Percentiles rank a stretch among this genome's conserved stretches.
Evolutionary conservation across 257 asterid genomes (phyloP).

Genomic region (Lavandula angustifolia): DNA sequence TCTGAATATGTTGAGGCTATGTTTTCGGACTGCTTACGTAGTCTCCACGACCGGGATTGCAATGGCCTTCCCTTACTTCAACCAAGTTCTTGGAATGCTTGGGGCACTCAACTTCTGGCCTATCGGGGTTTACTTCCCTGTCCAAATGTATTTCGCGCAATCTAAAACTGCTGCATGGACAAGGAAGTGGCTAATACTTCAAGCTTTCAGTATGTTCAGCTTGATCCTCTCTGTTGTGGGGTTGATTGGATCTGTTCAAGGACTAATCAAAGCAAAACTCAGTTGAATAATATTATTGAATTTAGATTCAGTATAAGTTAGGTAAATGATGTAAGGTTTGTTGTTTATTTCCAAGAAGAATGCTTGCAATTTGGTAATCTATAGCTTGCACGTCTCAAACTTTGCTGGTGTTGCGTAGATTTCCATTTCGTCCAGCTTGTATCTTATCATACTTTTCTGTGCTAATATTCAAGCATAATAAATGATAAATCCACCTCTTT

Average conservation of each 20-base stretch:
- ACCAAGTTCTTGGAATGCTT: slow-evolving; percentile 63
- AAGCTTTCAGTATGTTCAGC: slow-evolving; percentile 43
- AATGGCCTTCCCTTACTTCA: slow-evolving; percentile 70
- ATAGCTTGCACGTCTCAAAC: slow-evolving; percentile 30
- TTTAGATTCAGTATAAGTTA: background rate
- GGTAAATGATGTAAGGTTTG: background rate
- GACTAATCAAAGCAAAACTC: slow-evolving; percentile 52
- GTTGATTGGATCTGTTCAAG: slow-evolving; percentile 67
- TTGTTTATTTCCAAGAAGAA: background rate
- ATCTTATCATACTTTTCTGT: background rate
- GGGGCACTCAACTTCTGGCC: slow-evolving; percentile 88
- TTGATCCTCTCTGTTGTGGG: slow-evolving; percentile 50
- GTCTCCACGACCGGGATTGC: slow-evolving; percentile 55
- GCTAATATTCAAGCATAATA: too few species aligned
- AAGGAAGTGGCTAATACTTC: slow-evolving; percentile 45
- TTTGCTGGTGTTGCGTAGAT: background rate
- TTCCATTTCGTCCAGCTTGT: slow-evolving; percentile 14
- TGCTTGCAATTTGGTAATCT: background rate
- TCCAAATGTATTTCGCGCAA: slow-evolving; percentile 71
- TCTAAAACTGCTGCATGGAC: slow-evolving; percentile 52
- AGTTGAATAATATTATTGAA: background rate
- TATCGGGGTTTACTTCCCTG: slow-evolving; percentile 61
- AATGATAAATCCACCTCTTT: too few species aligned
- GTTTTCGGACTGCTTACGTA: slow-evolving; percentile 59
- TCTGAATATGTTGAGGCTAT: slow-evolving; percentile 47